Conservation (phyloP, 208 protist genomes). For the Leishmania arabica region DNA sequence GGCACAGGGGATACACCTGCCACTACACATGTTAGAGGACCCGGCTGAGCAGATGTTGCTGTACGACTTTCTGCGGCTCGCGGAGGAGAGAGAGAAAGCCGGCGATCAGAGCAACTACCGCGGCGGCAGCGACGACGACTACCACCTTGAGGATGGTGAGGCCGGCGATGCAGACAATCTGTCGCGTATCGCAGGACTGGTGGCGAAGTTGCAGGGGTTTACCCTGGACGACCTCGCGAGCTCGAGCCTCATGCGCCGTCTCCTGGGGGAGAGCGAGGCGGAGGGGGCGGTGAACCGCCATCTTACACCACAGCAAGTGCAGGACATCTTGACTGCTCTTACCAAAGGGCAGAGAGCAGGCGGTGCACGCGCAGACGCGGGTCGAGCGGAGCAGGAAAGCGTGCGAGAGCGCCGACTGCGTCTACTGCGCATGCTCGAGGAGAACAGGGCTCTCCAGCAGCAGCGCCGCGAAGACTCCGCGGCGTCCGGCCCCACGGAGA, state of each 20-base stretch:
- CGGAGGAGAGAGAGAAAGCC: conserved; percentile 23
- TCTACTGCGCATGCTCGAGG: conserved; percentile 40
- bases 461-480: conserved; percentile 16
- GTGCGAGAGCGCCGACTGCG: conserved; percentile 39
- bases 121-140: conserved; percentile 22
- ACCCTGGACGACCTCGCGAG: conserved; percentile 57
- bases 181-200: conserved; percentile 44
- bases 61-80: conserved; percentile 51
- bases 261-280: conserved; percentile 48
- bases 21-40: conserved; percentile 39
- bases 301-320: conserved; percentile 46
- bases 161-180: conserved; percentile 32
- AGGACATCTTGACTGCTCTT: conserved; percentile 47
- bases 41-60: conserved; percentile 42
- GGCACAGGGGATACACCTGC: conserved; percentile 49
- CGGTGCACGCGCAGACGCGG: not conserved
- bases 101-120: conserved; percentile 3
- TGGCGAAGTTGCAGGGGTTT: conserved; percentile 54
- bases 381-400: conserved; percentile 34
- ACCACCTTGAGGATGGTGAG: conserved; percentile 41
- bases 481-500: not conserved
- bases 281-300: conserved; percentile 2
- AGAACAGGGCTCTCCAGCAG: conserved; percentile 20
- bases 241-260: conserved; percentile 51
- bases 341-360: conserved; percentile 9